These are phyloP conservation scores for Russula brevipes DNA, from an alignment of 768 basidiomycete genomes.

Conservation along the genomic window DNA sequence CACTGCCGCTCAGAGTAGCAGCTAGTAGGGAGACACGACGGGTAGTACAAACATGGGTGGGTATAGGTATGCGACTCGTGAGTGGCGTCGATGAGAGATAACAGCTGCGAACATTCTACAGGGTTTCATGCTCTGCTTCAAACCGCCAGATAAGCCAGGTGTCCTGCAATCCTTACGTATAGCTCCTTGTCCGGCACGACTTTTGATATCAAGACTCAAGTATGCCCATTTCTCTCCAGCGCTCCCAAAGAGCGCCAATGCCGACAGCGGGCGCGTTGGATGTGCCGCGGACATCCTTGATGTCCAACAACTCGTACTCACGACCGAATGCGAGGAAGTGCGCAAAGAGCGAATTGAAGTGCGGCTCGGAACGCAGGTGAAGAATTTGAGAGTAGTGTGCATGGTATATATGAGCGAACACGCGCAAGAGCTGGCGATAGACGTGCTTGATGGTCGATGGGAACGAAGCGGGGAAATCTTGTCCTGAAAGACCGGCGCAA, in stretches of 20 bases:
- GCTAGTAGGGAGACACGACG: background rate
- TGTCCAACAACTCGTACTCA: conserved; percentile 87
- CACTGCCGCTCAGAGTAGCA: background rate
- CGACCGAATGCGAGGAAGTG: conserved; percentile 95
- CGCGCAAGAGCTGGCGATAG: conserved; percentile 92
- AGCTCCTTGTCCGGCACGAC: background rate
- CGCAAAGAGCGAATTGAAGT: conserved; percentile 96
- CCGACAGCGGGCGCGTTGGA: conserved; percentile 53
- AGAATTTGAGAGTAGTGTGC: conserved; percentile 89
- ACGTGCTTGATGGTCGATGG: conserved; percentile 88
- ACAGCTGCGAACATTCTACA: conserved; percentile 4
- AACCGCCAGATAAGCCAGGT: background rate
- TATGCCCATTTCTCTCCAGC: conserved; percentile 85
- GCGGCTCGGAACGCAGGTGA: conserved; percentile 88
- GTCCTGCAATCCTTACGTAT: background rate
- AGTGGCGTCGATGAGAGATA: conserved; percentile 5
- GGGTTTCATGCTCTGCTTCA: background rate
- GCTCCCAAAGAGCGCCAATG: conserved; percentile 76
- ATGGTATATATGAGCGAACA: conserved; percentile 97
- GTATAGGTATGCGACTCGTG: conserved; percentile 7
- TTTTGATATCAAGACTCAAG: conserved; percentile 39
- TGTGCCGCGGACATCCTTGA: conserved; percentile 79
- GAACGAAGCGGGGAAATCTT: conserved; percentile 82
- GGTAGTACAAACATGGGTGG: conserved; percentile 6
- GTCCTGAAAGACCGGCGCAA: conserved; percentile 44